A percentile compares a stretch with the other conserved stretches of the same genome.
phyloP scores from a whole-genome alignment of 2,329 filamentous ascomycete species.

The Dothistroma pini region DNA sequence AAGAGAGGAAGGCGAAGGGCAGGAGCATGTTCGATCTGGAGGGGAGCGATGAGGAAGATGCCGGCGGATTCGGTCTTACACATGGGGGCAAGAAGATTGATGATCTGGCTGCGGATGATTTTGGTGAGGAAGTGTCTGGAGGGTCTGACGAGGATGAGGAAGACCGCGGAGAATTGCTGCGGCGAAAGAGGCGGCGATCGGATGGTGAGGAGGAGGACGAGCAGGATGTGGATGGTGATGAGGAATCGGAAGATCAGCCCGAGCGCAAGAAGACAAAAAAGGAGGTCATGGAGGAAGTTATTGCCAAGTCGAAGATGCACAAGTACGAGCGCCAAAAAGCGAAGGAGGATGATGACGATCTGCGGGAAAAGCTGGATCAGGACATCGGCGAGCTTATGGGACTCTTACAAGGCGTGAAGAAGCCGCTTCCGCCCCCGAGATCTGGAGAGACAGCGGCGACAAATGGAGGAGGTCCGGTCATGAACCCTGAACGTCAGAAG shows the following conservation, averaged over 20 bases:
- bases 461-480: conserved; percentile 40
- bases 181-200: conserved; percentile 45
- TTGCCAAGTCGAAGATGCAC: conserved; percentile 92
- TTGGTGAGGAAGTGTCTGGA: conserved; percentile 46
- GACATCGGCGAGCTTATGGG: conserved; percentile 72
- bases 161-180: conserved; percentile 38
- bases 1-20: conserved; percentile 73
- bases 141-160: conserved; percentile 30
- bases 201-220: conserved; percentile 57
- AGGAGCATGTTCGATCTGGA: conserved; percentile 86
- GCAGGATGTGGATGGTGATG: conserved; percentile 48
- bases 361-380: conserved; percentile 79
- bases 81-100: conserved; percentile 67
- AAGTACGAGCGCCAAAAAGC: conserved; percentile 90
- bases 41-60: conserved; percentile 64
- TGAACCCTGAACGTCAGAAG: conserved; percentile 61
- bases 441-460: conserved; percentile 28
- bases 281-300: conserved; percentile 96
- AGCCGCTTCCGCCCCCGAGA: conserved; percentile 34
- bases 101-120: conserved; percentile 75
- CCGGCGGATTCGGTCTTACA: conserved; percentile 55
- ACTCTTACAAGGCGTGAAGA: conserved; percentile 60
- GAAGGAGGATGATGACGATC: conserved; percentile 89
- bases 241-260: conserved; percentile 55
- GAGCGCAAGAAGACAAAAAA: conserved; percentile 91